Percentiles rank a stretch among this genome's conserved stretches.
Evolutionary conservation across 2,329 filamentous ascomycete species (phyloP).

Genomic region (Sclerotiophoma versabilis): DNA sequence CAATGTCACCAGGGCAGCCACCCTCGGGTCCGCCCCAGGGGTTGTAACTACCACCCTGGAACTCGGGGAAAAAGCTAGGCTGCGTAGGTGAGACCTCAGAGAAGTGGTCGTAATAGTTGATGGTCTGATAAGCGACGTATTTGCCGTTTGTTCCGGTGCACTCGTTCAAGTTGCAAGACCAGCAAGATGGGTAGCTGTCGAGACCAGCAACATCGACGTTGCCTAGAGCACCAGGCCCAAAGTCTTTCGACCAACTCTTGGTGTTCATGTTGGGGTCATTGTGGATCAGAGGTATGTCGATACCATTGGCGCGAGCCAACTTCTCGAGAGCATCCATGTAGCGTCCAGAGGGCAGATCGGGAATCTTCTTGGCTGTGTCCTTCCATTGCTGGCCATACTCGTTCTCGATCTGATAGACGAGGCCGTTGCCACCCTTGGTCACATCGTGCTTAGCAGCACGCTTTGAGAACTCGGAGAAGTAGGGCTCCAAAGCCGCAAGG

Average conservation of each 20-base stretch:
- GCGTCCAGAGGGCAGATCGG: constrained; percentile 58
- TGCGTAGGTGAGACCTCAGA: constrained; percentile 53
- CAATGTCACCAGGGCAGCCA: constrained; percentile 62
- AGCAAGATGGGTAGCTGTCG: constrained; percentile 64
- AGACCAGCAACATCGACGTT: constrained; percentile 63
- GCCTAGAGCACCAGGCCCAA: constrained; percentile 58
- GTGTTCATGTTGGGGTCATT: constrained; percentile 68
- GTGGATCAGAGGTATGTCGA: constrained; percentile 64
- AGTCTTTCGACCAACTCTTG: constrained; percentile 68
- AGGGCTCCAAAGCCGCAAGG: constrained; percentile 62
- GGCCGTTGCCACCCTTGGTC: constrained; percentile 64
- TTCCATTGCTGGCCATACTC: constrained; percentile 57
- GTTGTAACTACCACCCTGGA: constrained; percentile 67
- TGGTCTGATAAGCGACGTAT: constrained; percentile 59
- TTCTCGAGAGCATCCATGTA: constrained; percentile 67
- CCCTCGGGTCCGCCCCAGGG: constrained; percentile 68
- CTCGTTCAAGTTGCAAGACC: constrained; percentile 68
- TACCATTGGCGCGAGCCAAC: constrained; percentile 62
- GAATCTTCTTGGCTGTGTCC: constrained; percentile 48
- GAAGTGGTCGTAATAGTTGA: constrained; percentile 59
- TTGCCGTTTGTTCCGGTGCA: constrained; percentile 67
- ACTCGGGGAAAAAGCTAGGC: constrained; percentile 65
- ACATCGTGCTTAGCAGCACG: constrained; percentile 62
- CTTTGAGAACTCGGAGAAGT: constrained; percentile 59
- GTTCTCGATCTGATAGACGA: constrained; percentile 66